Evolutionary conservation across 805 yeast genomes (phyloP).

Genomic region (Candida insectorum): DNA sequence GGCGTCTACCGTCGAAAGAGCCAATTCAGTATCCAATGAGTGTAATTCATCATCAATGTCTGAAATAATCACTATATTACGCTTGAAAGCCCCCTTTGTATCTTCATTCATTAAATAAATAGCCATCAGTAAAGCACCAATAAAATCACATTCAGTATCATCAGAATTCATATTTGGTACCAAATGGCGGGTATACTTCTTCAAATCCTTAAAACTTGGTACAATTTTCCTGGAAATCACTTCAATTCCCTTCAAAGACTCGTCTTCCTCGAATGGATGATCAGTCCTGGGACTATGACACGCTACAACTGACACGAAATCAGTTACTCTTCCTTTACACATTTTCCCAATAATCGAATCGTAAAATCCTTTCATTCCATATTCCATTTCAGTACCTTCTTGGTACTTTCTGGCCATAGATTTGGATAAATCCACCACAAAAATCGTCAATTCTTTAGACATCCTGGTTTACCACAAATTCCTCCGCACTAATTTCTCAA

Average conservation of each 20-base stretch:
- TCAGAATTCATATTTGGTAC: slow-evolving; percentile 6
- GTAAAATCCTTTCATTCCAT: slow-evolving; percentile 40
- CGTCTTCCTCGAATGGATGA: slow-evolving; percentile 13
- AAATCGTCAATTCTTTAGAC: slow-evolving; percentile 41
- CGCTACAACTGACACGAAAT: slow-evolving; percentile 31
- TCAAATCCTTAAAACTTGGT: slow-evolving; percentile 17
- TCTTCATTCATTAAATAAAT: slow-evolving; percentile 30
- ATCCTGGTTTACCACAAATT: no score
- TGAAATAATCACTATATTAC: slow-evolving; percentile 33
- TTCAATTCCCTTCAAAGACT: slow-evolving; percentile 16
- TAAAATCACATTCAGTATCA: slow-evolving; percentile 13
- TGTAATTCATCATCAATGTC: slow-evolving; percentile 5
- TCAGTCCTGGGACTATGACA: slow-evolving; percentile 20
- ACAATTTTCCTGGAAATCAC: slow-evolving; percentile 17
- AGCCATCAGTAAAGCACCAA: slow-evolving; percentile 34
- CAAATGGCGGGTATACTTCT: slow-evolving; percentile 7
- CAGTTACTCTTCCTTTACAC: slow-evolving; percentile 35
- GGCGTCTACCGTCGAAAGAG: slow-evolving; percentile 10
- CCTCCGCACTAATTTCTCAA: no score
- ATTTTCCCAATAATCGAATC: slow-evolving; percentile 23
- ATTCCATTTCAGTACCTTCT: slow-evolving; percentile 22
- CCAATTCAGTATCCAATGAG: slow-evolving; percentile 14
- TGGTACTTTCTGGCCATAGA: slow-evolving; percentile 33
- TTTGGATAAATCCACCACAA: slow-evolving; percentile 49
- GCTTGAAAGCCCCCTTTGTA: slow-evolving; percentile 25